Evolutionary conservation across 495 filamentous ascomycete genomes (phyloP), one percentile per base, ranked within the genome.

Genomic region (Glonium stellatum): DNA sequence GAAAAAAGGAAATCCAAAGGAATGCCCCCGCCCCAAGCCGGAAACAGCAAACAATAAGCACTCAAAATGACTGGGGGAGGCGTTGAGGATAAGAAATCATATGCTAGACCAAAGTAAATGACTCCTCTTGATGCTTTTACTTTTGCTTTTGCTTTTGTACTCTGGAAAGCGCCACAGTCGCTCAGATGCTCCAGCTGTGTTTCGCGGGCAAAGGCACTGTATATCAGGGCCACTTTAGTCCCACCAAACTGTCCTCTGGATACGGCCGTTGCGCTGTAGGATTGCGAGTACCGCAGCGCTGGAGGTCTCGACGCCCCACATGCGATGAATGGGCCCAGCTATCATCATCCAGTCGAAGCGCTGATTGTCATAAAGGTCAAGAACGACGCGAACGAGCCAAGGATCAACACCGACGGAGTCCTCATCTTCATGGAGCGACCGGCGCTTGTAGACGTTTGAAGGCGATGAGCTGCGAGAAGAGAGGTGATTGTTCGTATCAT

Each of bases 301-400:
- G 22, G 54, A 35, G 36, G 65, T 67, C 19, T 57, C 41, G 21
- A 57, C 22, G 1, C 61, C 55, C 61, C 60, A 67, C 5, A 58
- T 25, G 15, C 61, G 31, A 54, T 55, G 51, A 25, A 67, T 59
- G 15, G 54, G 58, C n/a, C 64, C 61, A 39, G 65, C 65, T 13
- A 67, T 67, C 11, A 10, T 52, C 52, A 53, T 67, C 65, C 65
- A 67, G 42, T 63, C 58, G 31, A 64, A 61, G 5, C 65, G 60
- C 13, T 60, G 46, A 8, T 58, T 46, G 50, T 67, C 65, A 35
- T 50, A 67, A 44, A 67, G 47, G 46, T 67, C 65, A 31, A 67
- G 42, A 18, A 67, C 65, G n/a, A 67, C 50, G 19, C 58, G 52
- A 1, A 67, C 61, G 1, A 67, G 61, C 60, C 57, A 63, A 41